These are phyloP conservation scores for Kondoa malvinella DNA, from an alignment of 768 basidiomycete genomes.

Conservation along the genomic window DNA sequence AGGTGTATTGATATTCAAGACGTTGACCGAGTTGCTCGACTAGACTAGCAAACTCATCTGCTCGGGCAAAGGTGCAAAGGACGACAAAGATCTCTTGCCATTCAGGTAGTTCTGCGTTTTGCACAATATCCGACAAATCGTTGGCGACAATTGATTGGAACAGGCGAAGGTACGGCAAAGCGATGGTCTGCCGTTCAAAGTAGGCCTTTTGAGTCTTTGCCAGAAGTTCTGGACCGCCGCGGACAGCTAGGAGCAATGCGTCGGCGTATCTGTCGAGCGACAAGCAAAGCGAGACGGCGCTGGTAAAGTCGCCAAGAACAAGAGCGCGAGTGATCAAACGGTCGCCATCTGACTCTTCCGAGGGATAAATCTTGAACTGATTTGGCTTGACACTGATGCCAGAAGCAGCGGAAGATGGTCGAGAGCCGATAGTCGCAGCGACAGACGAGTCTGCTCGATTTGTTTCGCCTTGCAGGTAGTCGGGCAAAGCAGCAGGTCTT, in stretches of 20 bases:
- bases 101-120: slow-evolving; percentile 83
- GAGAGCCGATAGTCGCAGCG: slow-evolving; percentile 84
- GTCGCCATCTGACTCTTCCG: slow-evolving; percentile 72
- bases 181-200: slow-evolving; percentile 61
- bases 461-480: slow-evolving; percentile 37
- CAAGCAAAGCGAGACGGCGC: slow-evolving; percentile 78
- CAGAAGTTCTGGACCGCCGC: slow-evolving; percentile 72
- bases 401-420: slow-evolving; percentile 57
- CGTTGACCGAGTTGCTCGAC: slow-evolving; percentile 81
- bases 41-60: slow-evolving; percentile 69
- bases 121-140: slow-evolving; percentile 82
- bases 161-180: slow-evolving; percentile 71
- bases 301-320: slow-evolving; percentile 86
- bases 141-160: slow-evolving; percentile 87
- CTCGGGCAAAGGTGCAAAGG: slow-evolving; percentile 74
- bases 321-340: slow-evolving; percentile 77
- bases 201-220: slow-evolving; percentile 80
- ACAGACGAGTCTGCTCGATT: slow-evolving; percentile 70
- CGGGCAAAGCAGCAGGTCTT: slow-evolving; percentile 32
- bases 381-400: slow-evolving; percentile 58
- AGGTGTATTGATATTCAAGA: slow-evolving; percentile 63
- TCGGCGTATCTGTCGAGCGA: slow-evolving; percentile 81
- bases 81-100: slow-evolving; percentile 97
- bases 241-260: slow-evolving; percentile 79
- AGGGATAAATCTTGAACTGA: slow-evolving; percentile 78